Base-by-base conservation (phyloP, 2,329 filamentous ascomycete species). In the Alternaria sp. region DNA sequence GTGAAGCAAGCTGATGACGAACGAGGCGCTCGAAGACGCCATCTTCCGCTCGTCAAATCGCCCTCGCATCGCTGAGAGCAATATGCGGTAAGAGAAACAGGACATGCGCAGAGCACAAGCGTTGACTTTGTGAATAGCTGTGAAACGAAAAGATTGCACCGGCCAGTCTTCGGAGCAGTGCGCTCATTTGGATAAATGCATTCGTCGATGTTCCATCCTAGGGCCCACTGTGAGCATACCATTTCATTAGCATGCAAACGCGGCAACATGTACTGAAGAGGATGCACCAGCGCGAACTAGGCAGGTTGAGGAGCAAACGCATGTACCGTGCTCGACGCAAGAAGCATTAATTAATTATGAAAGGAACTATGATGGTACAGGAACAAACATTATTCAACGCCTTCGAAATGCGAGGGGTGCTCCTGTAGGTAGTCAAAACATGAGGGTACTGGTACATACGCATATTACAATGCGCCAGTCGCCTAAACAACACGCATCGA, bases 1-100 rank as follows among this genome's bases (percentile, higher is more conserved):
- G 40, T 59, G 54, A 49, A 45, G 67, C 58, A 51, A 45, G 49
- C 44, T 57, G 47, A 70, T 75, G 74, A 77, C 72, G 74, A 70
- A 54, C 51, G 70, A 68, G 69, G 69, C 70, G 67, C 64, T 65
- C 63, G 55, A 53, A 44, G 15, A 28, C 17, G 44, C 36, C 40
- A 23, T 32, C 36, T 50, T 32, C 30, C 36, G 36, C 36, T 17
- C 15, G n/a, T 40, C 36, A 25, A n/a, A 21, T 52, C 30, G 44
- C 54, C 40, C 19, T 53, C n/a, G 47, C 15, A 52, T 17, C 46
- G n/a, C 32, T 52, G 49, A 21, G 30, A 36, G 28, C 30, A n/a
- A 21, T n/a, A 30, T 23, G 19, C 36, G 19, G 19, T 17, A 52
- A 36, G 17, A 40, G n/a, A 17, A 40, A 40, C 36, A 17, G 36